phyloP scores from a whole-genome alignment of 495 filamentous ascomycete species.

The Penicillium paradoxum region DNA sequence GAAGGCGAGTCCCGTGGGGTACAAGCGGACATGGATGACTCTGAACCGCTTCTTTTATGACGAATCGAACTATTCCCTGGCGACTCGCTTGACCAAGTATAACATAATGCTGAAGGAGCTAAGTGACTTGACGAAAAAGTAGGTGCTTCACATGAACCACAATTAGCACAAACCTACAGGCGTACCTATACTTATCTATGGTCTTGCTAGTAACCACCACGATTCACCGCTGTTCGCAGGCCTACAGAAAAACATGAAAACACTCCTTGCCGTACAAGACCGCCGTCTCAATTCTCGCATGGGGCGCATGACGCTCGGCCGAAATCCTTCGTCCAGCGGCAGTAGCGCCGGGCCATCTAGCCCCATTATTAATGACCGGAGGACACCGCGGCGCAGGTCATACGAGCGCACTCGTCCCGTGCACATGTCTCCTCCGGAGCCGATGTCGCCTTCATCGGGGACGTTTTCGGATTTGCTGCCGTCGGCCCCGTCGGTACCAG shows the following conservation, averaged over 20 bases:
- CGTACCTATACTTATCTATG: constrained; percentile 4
- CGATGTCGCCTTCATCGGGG: constrained; percentile 29
- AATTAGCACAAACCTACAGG: neutral
- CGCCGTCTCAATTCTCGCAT: constrained; percentile 31
- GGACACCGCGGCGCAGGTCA: constrained; percentile 31
- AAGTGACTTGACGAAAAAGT: constrained; percentile 44
- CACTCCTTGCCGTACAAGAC: constrained; percentile 36
- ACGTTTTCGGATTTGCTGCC: constrained; percentile 35
- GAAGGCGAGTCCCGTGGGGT: constrained; percentile 33
- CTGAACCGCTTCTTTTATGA: constrained; percentile 45
- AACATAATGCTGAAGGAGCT: constrained; percentile 47
- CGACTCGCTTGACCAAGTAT: constrained; percentile 51
- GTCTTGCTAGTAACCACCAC: constrained; percentile 23
- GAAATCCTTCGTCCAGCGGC: constrained; percentile 26
- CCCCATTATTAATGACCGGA: constrained; percentile 28
- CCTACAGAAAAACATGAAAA: constrained; percentile 33
- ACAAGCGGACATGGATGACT: constrained; percentile 50
- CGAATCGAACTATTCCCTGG: constrained; percentile 46
- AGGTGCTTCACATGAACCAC: constrained; percentile 10
- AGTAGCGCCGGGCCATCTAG: constrained; percentile 24
- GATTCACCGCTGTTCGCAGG: constrained; percentile 28
- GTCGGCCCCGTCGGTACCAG: constrained; percentile 36
- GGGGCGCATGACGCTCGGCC: constrained; percentile 32
- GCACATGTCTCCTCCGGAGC: constrained; percentile 28
- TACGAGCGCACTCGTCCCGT: constrained; percentile 37